Conservation (phyloP, 2,329 filamentous ascomycete genomes). For the Pestalotiopsis sp. region DNA sequence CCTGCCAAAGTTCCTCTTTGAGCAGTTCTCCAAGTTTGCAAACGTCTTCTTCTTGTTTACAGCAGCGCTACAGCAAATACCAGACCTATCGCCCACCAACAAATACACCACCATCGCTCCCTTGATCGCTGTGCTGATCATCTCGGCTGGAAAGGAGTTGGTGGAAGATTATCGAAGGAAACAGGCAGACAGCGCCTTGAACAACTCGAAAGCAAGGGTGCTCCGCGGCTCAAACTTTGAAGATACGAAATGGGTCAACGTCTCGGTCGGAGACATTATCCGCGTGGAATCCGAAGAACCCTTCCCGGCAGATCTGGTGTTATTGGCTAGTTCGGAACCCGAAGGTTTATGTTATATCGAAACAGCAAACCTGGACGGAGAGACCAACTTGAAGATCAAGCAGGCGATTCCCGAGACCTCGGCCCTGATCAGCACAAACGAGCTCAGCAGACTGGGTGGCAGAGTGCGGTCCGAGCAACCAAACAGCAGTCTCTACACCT, state of each 20-base stretch:
- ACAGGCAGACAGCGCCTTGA: conserved; percentile 82
- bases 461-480: conserved; percentile 93
- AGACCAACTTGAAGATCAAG: conserved; percentile 99
- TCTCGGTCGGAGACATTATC: conserved; percentile 89
- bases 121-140: conserved; percentile 83
- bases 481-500: conserved; percentile 97
- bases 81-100: conserved; percentile 92
- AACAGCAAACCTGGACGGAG: conserved; percentile 95
- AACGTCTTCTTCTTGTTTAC: conserved; percentile 99
- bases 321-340: conserved; percentile 93
- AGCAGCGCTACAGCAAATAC: conserved; percentile 91
- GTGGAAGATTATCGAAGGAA: conserved; percentile 93
- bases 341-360: conserved; percentile 99
- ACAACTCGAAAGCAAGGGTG: conserved; percentile 83
- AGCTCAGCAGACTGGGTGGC: conserved; percentile 83
- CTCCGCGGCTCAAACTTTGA: conserved; percentile 82
- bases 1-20: conserved; percentile 93
- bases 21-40: conserved; percentile 99
- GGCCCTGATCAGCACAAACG: conserved; percentile 80
- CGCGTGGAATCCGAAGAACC: conserved; percentile 93
- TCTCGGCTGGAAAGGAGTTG: conserved; percentile 94
- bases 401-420: conserved; percentile 94
- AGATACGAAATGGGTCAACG: conserved; percentile 91
- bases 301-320: conserved; percentile 90
- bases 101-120: conserved; percentile 95